Evolutionary conservation across 495 filamentous ascomycete species (phyloP).

Genomic region (Podospora pseudocomata): DNA sequence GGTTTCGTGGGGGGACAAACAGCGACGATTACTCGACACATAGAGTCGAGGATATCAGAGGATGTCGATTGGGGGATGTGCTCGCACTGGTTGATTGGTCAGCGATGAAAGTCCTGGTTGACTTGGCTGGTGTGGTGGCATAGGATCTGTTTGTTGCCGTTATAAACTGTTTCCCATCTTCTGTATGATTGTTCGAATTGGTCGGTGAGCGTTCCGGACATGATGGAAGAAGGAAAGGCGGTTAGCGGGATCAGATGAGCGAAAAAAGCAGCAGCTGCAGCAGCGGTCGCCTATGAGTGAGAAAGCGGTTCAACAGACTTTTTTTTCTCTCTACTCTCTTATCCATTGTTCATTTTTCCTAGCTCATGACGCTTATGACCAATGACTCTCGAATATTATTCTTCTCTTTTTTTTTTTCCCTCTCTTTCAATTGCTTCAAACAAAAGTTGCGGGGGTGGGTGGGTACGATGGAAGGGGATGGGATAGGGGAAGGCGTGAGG

Average conservation of each 20-base stretch:
- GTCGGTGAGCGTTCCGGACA: not conserved
- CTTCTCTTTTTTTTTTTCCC: conserved; percentile 31
- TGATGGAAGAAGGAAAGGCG: not conserved
- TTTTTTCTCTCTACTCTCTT: conserved; percentile 15
- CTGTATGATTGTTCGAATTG: conserved; percentile 5
- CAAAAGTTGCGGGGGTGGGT: not conserved
- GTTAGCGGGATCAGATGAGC: not conserved
- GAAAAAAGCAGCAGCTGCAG: not conserved
- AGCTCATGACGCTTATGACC: conserved; percentile 37
- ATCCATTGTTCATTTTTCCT: conserved; percentile 19
- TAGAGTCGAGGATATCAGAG: not conserved
- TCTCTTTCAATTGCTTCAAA: not conserved
- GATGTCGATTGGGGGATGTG: not conserved
- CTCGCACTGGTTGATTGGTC: not conserved
- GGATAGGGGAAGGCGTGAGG: not conserved
- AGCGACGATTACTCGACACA: not conserved
- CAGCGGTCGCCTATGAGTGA: not conserved
- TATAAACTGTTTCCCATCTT: not conserved
- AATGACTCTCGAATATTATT: conserved; percentile 22
- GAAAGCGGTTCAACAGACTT: not conserved
- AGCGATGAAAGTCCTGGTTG: not conserved
- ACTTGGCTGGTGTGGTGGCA: not conserved
- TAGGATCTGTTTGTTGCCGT: not conserved
- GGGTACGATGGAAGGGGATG: not conserved
- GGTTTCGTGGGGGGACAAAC: not conserved